A percentile compares a stretch with the other conserved stretches of the same genome.
These are phyloP conservation scores for Bisporella sp. DNA, from an alignment of 2,329 filamentous ascomycete species.

Conservation along the genomic window DNA sequence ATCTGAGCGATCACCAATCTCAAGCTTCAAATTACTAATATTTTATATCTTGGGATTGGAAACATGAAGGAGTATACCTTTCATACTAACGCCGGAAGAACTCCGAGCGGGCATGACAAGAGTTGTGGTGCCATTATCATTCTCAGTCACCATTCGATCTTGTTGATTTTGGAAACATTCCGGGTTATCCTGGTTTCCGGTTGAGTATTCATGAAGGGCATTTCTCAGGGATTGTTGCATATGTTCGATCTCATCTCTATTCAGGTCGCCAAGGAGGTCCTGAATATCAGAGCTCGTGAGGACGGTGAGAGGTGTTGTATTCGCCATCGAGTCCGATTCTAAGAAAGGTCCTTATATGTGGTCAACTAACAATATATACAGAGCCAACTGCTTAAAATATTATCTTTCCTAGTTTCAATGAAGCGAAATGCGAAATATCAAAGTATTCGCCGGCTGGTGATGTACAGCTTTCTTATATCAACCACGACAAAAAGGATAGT, in stretches of 20 bases:
- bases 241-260: slow-evolving; percentile 41
- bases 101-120: slow-evolving; percentile 70
- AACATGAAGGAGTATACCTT: slow-evolving; percentile 38
- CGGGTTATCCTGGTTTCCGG: slow-evolving; percentile 36
- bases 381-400: no score
- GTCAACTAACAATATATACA: no score
- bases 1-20: no score
- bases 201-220: slow-evolving; percentile 57
- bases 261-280: slow-evolving; percentile 46
- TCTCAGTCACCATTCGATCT: slow-evolving; percentile 41
- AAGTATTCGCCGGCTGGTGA: no score
- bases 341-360: no score
- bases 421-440: no score
- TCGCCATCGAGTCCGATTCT: neutral
- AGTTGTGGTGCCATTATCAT: slow-evolving; percentile 46
- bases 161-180: slow-evolving; percentile 45
- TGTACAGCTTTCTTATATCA: no score
- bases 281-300: slow-evolving; percentile 52
- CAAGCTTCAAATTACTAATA: no score
- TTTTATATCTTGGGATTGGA: no score
- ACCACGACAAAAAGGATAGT: no score
- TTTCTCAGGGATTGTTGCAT: slow-evolving; percentile 42
- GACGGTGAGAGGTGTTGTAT: slow-evolving; percentile 49
- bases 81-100: slow-evolving; percentile 58
- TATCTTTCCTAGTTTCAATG: no score